These are phyloP conservation scores for Trichoderma citrinoviride DNA, from an alignment of 2,329 filamentous ascomycete species.

Conservation along the genomic window DNA sequence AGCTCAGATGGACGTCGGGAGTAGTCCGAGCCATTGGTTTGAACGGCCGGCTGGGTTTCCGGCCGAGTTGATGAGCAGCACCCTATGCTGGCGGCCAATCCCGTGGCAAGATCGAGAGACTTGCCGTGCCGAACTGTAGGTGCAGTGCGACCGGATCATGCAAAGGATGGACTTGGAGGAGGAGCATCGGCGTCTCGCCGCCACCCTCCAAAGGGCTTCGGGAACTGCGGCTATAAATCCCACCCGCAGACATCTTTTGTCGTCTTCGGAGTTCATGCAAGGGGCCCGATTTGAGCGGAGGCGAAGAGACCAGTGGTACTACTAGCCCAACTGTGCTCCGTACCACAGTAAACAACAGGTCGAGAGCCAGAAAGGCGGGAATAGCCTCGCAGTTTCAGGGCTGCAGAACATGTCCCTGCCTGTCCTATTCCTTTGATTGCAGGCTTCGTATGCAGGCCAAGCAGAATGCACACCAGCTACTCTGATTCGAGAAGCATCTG, in stretches of 20 bases:
- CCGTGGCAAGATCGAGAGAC: slow-evolving; percentile 15
- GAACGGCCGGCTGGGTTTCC: neutral
- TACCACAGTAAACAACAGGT: neutral
- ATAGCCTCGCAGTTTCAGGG: neutral
- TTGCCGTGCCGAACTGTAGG: slow-evolving; percentile 15
- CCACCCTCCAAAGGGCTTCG: slow-evolving; percentile 12
- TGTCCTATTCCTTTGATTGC: neutral
- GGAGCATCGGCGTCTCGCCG: neutral
- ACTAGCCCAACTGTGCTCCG: neutral
- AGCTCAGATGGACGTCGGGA: neutral
- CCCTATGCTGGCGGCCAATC: neutral
- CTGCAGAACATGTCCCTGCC: slow-evolving; percentile 7
- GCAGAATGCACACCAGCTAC: neutral
- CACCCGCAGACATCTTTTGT: slow-evolving; percentile 5
- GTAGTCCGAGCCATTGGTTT: slow-evolving; percentile 6
- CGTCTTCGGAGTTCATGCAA: slow-evolving; percentile 7
- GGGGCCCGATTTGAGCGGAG: neutral
- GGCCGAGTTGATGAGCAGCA: neutral
- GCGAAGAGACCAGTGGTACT: neutral
- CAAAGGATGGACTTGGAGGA: slow-evolving; percentile 1
- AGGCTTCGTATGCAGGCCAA: neutral
- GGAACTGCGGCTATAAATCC: slow-evolving; percentile 16
- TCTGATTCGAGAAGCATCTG: neutral
- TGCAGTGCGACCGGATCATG: slow-evolving; percentile 9
- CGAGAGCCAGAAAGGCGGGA: slow-evolving; percentile 10